Evolutionary conservation across 805 yeast genomes (phyloP).

Genomic region (Millerago galiae): DNA sequence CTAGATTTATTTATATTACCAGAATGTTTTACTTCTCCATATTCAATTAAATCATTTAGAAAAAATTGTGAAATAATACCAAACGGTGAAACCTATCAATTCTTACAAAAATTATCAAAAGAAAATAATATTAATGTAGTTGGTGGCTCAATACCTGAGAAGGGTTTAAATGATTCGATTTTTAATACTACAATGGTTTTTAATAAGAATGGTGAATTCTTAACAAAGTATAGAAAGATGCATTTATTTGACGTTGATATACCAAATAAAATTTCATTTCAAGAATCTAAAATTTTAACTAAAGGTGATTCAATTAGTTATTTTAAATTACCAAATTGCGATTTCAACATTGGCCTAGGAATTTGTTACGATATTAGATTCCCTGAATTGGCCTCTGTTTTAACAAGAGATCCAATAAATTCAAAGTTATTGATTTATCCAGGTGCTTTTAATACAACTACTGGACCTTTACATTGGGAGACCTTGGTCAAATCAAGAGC

Average conservation of each 20-base stretch:
- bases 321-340: constrained; percentile 42
- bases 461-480: constrained; percentile 84
- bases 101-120: constrained; percentile 62
- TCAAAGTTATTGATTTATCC: constrained; percentile 76
- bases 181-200: constrained; percentile 76
- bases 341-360: constrained; percentile 85
- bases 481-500: constrained; percentile 68
- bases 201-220: constrained; percentile 60
- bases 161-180: constrained; percentile 36
- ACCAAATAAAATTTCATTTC: constrained; percentile 84
- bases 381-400: constrained; percentile 68
- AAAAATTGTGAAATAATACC: constrained; percentile 83
- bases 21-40: constrained; percentile 94
- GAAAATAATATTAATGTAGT: constrained; percentile 56
- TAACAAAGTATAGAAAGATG: constrained; percentile 33
- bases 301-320: constrained; percentile 12
- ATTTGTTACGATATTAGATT: constrained; percentile 78
- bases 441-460: constrained; percentile 78
- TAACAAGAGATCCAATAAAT: constrained; percentile 35
- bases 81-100: constrained; percentile 54
- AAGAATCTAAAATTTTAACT: constrained; percentile 42
- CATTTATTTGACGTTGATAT: constrained; percentile 39
- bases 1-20: constrained; percentile 81
- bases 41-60: constrained; percentile 77
- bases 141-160: constrained; percentile 93